Percentiles rank a stretch among this genome's conserved stretches.
These are phyloP conservation scores for Eucalyptus coolabah DNA, from an alignment of 345 rosid genomes.

Conservation along the genomic window DNA sequence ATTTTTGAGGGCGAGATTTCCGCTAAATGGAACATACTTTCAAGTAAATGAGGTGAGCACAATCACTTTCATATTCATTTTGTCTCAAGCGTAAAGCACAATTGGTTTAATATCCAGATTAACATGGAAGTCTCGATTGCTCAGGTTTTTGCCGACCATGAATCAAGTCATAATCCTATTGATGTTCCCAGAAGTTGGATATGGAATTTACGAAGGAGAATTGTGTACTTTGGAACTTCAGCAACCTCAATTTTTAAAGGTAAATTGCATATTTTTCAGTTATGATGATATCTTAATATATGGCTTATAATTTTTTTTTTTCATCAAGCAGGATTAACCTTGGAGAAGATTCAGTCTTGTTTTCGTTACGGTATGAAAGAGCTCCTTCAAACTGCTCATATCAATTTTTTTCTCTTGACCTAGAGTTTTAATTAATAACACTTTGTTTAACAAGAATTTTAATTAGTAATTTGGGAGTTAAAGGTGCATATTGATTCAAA, in stretches of 20 bases:
- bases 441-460: background rate
- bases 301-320: background rate
- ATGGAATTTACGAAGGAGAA: slow-evolving; percentile 18
- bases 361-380: slow-evolving; percentile 29
- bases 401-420: background rate
- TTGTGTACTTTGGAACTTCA: slow-evolving; percentile 33
- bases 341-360: background rate
- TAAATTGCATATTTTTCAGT: background rate
- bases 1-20: slow-evolving; percentile 41
- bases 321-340: background rate
- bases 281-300: no score
- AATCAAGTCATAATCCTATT: slow-evolving; percentile 27
- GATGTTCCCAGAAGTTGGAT: slow-evolving; percentile 15
- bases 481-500: background rate
- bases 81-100: background rate
- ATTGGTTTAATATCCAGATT: background rate
- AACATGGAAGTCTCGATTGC: background rate
- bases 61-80: background rate
- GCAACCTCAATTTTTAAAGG: slow-evolving; percentile 25
- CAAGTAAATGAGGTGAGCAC: slow-evolving; percentile 57
- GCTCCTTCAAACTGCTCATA: background rate
- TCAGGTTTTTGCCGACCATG: slow-evolving; percentile 74
- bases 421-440: background rate
- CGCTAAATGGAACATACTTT: slow-evolving; percentile 75
- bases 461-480: background rate